These are phyloP conservation scores for Euphorbia tirucalli DNA, from an alignment of 345 rosid species.

Conservation along the genomic window DNA sequence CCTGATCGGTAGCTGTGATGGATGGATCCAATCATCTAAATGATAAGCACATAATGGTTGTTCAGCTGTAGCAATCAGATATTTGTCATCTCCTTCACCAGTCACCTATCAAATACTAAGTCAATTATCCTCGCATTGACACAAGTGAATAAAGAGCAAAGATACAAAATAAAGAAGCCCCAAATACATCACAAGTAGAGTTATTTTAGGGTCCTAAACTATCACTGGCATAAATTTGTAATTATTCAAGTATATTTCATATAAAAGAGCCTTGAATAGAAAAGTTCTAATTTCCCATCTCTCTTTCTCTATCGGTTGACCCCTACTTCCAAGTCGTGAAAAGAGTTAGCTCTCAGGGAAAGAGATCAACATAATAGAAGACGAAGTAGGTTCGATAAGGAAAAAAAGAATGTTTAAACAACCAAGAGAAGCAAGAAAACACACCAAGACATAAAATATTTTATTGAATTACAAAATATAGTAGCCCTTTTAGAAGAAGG, in stretches of 20 bases:
- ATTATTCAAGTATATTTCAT: no score
- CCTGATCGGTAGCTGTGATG: slow-evolving; percentile 77
- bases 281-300: no score
- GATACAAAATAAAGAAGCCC: background rate
- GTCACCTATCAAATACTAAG: slow-evolving; percentile 53
- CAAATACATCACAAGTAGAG: background rate
- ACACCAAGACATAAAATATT: background rate
- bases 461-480: background rate
- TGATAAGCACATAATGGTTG: slow-evolving; percentile 95
- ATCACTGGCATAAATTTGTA: background rate
- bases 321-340: no score
- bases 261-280: no score
- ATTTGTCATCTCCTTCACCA: slow-evolving; percentile 92
- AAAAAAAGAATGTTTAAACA: no score
- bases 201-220: background rate
- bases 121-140: background rate
- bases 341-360: no score
- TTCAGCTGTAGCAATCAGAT: slow-evolving; percentile 96
- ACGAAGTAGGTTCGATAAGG: no score
- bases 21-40: slow-evolving; percentile 91
- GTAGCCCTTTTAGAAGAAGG: background rate
- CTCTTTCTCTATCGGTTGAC: no score
- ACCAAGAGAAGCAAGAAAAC: background rate
- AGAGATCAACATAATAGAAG: no score
- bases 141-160: background rate